These are phyloP conservation scores for Pythium scleroteichum DNA, from an alignment of 352 stramenopile genomes.

Conservation along the genomic window DNA sequence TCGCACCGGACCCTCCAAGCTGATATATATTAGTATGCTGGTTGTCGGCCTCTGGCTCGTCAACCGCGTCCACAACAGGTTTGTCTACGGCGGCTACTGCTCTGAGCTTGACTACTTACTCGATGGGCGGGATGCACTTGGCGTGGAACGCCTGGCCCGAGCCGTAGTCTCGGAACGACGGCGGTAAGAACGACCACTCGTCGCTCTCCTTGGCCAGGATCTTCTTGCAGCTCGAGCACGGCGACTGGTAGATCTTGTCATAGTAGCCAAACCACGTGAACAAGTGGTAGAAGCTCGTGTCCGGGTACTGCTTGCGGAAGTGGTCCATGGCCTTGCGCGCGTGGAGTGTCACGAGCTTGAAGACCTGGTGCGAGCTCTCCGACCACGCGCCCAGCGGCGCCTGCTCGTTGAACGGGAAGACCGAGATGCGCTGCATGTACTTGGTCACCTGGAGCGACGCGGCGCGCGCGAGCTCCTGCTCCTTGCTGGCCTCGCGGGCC, in stretches of 20 bases:
- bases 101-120: slow-evolving; percentile 19
- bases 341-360: slow-evolving; percentile 76
- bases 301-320: slow-evolving; percentile 82
- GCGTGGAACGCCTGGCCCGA: slow-evolving; percentile 81
- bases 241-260: slow-evolving; percentile 89
- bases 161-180: slow-evolving; percentile 84
- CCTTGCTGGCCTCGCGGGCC: slow-evolving; percentile 73
- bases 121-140: slow-evolving; percentile 70
- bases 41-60: too few species aligned
- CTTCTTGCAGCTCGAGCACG: slow-evolving; percentile 85
- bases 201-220: slow-evolving; percentile 81
- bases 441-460: slow-evolving; percentile 81
- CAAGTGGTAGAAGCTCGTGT: slow-evolving; percentile 87
- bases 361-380: slow-evolving; percentile 78
- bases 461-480: slow-evolving; percentile 75
- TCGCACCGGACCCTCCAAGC: too few species aligned
- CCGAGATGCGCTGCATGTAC: slow-evolving; percentile 81
- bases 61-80: too few species aligned
- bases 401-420: slow-evolving; percentile 82
- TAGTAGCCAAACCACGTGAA: slow-evolving; percentile 87
- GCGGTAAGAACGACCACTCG: slow-evolving; percentile 78
- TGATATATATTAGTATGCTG: too few species aligned
- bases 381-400: slow-evolving; percentile 78
- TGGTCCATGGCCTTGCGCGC: slow-evolving; percentile 77
- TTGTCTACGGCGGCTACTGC: slow-evolving; percentile 5